Evolutionary conservation across 148 eudicot species (phyloP), one percentile per base, ranked within the genome.

Genomic region (Amaranthus cruentus): DNA sequence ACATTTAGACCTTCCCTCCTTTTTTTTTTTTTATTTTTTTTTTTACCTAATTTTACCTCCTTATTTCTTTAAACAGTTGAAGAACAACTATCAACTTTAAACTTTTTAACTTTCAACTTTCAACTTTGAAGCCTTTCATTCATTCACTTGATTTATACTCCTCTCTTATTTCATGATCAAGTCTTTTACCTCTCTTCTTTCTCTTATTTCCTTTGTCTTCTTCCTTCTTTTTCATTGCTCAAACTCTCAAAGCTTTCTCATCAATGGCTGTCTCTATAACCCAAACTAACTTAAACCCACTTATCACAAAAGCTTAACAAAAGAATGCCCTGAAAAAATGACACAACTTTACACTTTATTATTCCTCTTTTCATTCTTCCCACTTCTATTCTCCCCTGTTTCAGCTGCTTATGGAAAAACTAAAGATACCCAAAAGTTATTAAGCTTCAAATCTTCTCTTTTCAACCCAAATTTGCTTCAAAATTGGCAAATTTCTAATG

Each of bases 361-460:
- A 44, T n/a, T 74, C 10, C 64, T 76, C 12, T n/a, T 73, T 12
- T 62, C 64, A 64, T 46, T 58, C 18, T 46, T 8, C 53, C 54
- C 12, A 12, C 44, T 43, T 48, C 44, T 76, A 66, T 46, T 75
- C 38, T 71, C 76, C 64, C 50, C 79, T 65, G 74, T 69, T 51
- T 59, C 74, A 2, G 4, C 78, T 6, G 62, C 73, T 65, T 28
- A 70, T 55, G 70, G 56, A 2, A 4, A 59, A 60, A 13, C 44
- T 13, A 75, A 5, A 7, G 93, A 90, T 79, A 46, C 80, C n/a
- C 80, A 87, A 8, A 84, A 73, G 18, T 85, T 91, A 47, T 52
- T 91, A 4, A 77, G 80, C 82, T 95, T 95, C 88, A 95, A 92
- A 79, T 73, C 87, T 47, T 77, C 89, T 0, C 85, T 95, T 44